Evolutionary conservation across 1,284 basidiomycete genomes (phyloP).

Genomic region (Trichosporon ovoides): DNA sequence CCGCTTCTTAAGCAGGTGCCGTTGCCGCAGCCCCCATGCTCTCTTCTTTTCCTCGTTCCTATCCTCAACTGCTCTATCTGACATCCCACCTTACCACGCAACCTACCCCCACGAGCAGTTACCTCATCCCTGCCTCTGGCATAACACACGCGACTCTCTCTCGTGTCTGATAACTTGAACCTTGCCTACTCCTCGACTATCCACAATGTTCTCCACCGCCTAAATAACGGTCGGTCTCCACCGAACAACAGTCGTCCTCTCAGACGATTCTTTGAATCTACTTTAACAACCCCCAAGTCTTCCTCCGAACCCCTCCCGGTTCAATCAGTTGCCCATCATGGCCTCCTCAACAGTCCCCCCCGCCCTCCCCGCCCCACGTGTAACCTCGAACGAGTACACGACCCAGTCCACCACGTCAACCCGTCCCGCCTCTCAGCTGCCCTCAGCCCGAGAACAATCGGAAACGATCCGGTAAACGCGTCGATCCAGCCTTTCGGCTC

Average conservation of each 20-base stretch:
- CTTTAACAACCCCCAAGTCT: constrained; percentile 10
- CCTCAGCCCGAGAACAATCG: constrained; percentile 5
- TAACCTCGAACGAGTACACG: constrained; percentile 4
- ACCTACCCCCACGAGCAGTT: constrained; percentile 7
- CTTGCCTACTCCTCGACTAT: constrained; percentile 15
- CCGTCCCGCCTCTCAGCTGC: constrained; percentile 12
- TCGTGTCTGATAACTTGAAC: constrained; percentile 21
- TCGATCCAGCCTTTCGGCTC: constrained; percentile 11
- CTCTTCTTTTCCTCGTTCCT: constrained; percentile 11
- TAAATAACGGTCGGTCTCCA: constrained; percentile 4
- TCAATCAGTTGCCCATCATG: constrained; percentile 24
- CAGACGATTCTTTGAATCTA: constrained; percentile 15
- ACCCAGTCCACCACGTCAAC: constrained; percentile 10
- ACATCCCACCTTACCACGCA: background rate
- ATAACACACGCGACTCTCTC: background rate
- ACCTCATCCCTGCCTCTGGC: constrained; percentile 14
- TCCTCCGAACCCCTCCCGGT: constrained; percentile 18
- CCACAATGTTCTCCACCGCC: constrained; percentile 18
- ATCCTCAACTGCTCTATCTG: background rate
- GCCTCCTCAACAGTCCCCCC: constrained; percentile 16
- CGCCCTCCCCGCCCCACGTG: constrained; percentile 2
- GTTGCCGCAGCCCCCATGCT: background rate
- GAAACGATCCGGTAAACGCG: constrained; percentile 12
- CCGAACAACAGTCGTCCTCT: constrained; percentile 16
- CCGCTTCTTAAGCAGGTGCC: constrained; percentile 8